Evolutionary conservation across 1,284 basidiomycete species (phyloP).

Genomic region (Tremellales sp.): DNA sequence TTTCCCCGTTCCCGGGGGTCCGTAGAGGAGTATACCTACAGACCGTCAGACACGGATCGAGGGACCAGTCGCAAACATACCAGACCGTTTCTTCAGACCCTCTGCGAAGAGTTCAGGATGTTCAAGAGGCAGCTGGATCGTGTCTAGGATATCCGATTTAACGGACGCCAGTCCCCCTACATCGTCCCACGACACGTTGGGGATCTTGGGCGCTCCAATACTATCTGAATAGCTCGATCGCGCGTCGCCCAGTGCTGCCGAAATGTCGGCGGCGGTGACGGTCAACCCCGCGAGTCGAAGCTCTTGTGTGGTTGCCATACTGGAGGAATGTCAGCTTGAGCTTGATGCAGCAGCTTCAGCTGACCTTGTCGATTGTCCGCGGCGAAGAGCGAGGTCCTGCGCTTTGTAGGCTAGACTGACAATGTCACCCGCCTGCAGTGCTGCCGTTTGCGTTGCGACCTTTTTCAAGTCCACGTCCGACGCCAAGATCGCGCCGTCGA

Average conservation of each 20-base stretch:
- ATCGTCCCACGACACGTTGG: slow-evolving; percentile 95
- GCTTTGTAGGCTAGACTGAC: slow-evolving; percentile 66
- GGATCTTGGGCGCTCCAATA: slow-evolving; percentile 95
- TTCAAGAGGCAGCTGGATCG: slow-evolving; percentile 91
- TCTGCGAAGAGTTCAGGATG: slow-evolving; percentile 89
- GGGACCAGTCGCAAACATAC: slow-evolving; percentile 51
- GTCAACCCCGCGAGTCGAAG: slow-evolving; percentile 56
- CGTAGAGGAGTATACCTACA: slow-evolving; percentile 74
- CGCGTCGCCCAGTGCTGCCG: slow-evolving; percentile 68
- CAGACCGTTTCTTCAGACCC: slow-evolving; percentile 93
- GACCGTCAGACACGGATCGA: slow-evolving; percentile 1
- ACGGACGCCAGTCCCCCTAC: slow-evolving; percentile 87
- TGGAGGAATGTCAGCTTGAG: slow-evolving; percentile 5
- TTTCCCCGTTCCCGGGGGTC: slow-evolving; percentile 94
- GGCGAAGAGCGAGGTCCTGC: slow-evolving; percentile 58
- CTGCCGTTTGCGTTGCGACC: slow-evolving; percentile 86
- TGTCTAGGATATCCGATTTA: slow-evolving; percentile 93
- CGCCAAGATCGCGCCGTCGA: slow-evolving; percentile 55
- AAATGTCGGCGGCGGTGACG: slow-evolving; percentile 67
- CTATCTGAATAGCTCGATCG: slow-evolving; percentile 80
- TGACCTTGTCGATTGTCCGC: slow-evolving; percentile 1
- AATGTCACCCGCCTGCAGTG: slow-evolving; percentile 81
- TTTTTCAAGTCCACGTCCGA: slow-evolving; percentile 72
- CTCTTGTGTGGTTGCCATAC: slow-evolving; percentile 19
- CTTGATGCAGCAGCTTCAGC: slow-evolving; percentile 9